Percentiles rank a stretch among this genome's conserved stretches.
phyloP scores from a whole-genome alignment of 2,329 filamentous ascomycete genomes.

The Rutstroemia sydowiana region DNA sequence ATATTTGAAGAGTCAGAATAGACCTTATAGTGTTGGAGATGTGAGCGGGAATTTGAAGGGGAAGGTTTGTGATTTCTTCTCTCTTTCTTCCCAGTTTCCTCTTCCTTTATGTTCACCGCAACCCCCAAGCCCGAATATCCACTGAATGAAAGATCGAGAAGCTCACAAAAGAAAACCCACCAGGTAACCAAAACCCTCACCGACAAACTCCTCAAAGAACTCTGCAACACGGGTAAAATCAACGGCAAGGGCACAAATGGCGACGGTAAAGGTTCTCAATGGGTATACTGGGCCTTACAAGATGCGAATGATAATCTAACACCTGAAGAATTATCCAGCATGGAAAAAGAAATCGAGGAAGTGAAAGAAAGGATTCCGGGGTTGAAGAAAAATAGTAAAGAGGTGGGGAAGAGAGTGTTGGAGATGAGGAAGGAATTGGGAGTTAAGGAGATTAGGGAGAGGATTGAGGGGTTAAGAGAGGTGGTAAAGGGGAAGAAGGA shows the following conservation, averaged over 20 bases:
- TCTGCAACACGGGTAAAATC: conserved; percentile 52
- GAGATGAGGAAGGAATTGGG: conserved; percentile 39
- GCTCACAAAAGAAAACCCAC: neutral
- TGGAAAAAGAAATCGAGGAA: conserved; percentile 40
- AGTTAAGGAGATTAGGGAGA: conserved; percentile 38
- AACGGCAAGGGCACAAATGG: conserved; percentile 38
- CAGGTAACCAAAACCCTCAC: conserved; percentile 40
- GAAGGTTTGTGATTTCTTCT: conserved; percentile 33
- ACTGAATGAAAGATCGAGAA: neutral
- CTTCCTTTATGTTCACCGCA: neutral
- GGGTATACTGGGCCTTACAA: conserved; percentile 30
- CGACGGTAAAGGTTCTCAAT: conserved; percentile 27
- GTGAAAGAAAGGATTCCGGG: conserved; percentile 32
- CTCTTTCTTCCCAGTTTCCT: neutral
- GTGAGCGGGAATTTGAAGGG: conserved; percentile 55
- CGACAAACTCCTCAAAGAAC: conserved; percentile 53
- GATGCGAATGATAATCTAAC: conserved; percentile 18
- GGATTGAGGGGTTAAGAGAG: conserved; percentile 35
- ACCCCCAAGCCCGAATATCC: neutral
- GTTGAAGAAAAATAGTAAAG: conserved; percentile 33
- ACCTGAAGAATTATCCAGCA: conserved; percentile 40
- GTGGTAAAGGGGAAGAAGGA: conserved; percentile 31
- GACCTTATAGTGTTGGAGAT: conserved; percentile 41
- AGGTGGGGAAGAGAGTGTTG: conserved; percentile 38
- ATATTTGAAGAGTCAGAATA: conserved; percentile 34